Base-by-base conservation (phyloP, 768 basidiomycete species). In the Rossbeevera mucosa region DNA sequence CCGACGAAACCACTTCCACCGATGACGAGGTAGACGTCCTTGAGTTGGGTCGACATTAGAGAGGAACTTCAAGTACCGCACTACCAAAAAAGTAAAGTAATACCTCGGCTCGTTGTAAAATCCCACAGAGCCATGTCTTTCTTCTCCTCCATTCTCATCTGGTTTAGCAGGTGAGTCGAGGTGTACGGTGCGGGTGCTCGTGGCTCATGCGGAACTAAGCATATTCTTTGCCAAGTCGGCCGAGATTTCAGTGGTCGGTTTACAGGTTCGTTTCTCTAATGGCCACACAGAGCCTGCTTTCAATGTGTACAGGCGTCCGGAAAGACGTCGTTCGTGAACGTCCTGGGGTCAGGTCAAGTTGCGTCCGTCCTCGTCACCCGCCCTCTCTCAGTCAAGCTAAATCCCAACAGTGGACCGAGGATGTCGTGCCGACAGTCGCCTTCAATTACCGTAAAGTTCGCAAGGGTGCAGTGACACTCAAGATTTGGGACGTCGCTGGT, bases 401-500 rank as follows among this genome's bases (percentile, higher is more conserved):
- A 46, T 49, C 25, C n/a, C 29, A 31, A 31, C 70, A 94, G 83
- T 96, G 91, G 88, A 91, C 88, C 53, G 91, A 94, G 74, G 94
- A 95, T 50, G 91, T 94, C n/a, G 93, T 93, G 0, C 94, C 94
- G 0, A 96, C 94, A 1, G 88, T 96, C 20, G 91, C 93, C 7
- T 96, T 93, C 75, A 94, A 93, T 60, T 84, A 93, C 62, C 79
- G 90, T 18, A 91, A 90, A 67, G 85, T 95, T 12, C 76, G 86
- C 56, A 92, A 91, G 62, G 92, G 91, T 12, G 94, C 92, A 54
- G 84, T 95, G 1, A 91, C 89, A 0, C 74, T 96, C 64, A 95
- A 93, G 68, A 83, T 96, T 44, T 96, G 94, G 94, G 94, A 96
- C 68, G 89, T 96, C 33, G 93, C 93, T 56, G 92, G 92, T 26